phyloP scores from a whole-genome alignment of 768 basidiomycete species.

The Asterophora parasitica region DNA sequence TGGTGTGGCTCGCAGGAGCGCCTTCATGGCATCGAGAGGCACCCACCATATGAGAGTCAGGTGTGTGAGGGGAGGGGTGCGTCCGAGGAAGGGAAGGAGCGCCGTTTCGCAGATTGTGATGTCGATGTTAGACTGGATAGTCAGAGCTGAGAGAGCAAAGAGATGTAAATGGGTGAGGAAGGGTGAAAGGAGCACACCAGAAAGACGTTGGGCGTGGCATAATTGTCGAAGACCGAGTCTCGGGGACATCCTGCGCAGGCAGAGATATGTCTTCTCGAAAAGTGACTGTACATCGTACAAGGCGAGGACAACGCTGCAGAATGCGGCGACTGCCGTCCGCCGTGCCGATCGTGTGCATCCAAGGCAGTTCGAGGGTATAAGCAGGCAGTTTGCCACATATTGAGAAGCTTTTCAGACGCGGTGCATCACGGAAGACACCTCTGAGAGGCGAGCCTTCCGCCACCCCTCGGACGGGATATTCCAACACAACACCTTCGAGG shows the following conservation, averaged over 20 bases:
- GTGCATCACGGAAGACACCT: background rate
- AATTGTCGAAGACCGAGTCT: background rate
- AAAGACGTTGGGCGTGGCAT: background rate
- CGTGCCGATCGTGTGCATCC: background rate
- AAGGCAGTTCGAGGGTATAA: constrained; percentile 2
- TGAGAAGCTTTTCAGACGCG: background rate
- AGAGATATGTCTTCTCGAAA: background rate
- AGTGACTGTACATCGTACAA: background rate
- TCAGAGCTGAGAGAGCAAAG: background rate
- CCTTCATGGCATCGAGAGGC: constrained; percentile 1
- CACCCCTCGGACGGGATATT: background rate
- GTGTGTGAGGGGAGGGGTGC: background rate
- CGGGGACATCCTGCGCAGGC: background rate
- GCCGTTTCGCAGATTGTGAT: background rate
- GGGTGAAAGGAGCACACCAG: background rate
- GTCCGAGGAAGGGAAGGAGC: background rate
- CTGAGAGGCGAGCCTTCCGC: background rate
- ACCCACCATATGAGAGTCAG: constrained; percentile 1
- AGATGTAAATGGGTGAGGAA: background rate
- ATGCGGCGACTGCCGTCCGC: background rate
- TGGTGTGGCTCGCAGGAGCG: background rate
- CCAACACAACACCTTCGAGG: background rate
- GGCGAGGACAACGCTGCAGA: background rate
- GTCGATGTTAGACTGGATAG: background rate
- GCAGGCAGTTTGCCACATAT: background rate